Evolutionary conservation across 306 rosid genomes (phyloP), one percentile per base, ranked within the genome.

Genomic region (Cyamopsis tetragonoloba): DNA sequence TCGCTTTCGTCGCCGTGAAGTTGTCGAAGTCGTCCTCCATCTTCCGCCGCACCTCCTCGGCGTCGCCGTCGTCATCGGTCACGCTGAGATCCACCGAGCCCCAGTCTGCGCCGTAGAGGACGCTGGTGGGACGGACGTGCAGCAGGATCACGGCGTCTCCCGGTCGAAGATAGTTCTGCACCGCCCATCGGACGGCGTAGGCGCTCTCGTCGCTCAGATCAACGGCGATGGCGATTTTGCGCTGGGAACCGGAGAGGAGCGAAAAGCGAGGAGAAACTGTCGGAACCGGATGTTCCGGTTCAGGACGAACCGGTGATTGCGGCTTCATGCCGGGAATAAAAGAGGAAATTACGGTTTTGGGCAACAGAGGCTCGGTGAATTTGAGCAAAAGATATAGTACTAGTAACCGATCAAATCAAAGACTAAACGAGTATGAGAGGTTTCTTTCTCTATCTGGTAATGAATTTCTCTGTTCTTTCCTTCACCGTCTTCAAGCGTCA

Each of bases 131-230:
- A 0, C 86, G 91, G 20, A 90, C 99, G 85, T 93, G 95, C 55
- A 93, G 95, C 67, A 93, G 93, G 75, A 90, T 78, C 30, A 93
- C 97, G 30, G 72, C 41, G 79, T 93, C 99, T 0, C 89, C 85
- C 2, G 96, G 97, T 0, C 97, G 92, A 66, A 93, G 89, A 60
- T 93, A 93, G 79, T 93, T 82, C 68, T 88, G 85, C 3, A 87
- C 92, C 0, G 99, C 87, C 97, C 99, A 93, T n/a, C 79, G 86
- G 62, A 93, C 91, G 44, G 97, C 86, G 76, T 80, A 60, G 18
- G 99, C 97, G 68, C 99, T 93, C 84, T 93, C 99, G 63, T 90
- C 82, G 85, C 97, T 89, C 22, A 93, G 74, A 60, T 93, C 97
- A 19, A 93, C 96, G 62, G 95, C 99, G 85, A 93, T 90, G 66